A percentile compares a stretch with the other conserved stretches of the same genome.
phyloP scores from a whole-genome alignment of 257 asterid genomes.

The Ocimum tenuiflorum region DNA sequence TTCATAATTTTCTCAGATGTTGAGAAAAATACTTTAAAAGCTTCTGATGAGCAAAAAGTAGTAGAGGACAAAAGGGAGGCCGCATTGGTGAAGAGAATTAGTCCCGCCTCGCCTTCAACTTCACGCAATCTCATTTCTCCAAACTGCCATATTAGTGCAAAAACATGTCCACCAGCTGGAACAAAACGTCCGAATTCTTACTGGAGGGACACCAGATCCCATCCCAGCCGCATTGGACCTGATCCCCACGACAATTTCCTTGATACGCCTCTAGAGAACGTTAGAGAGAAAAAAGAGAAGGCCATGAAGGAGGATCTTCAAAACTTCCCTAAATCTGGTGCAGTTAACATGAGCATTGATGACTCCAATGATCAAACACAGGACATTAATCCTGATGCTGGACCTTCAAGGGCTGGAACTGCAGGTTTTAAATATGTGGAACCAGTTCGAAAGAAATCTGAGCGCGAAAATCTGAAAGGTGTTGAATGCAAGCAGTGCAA shows the following conservation, averaged over 20 bases:
- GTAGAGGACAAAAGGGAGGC: conserved; percentile 28
- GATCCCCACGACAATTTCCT: conserved; percentile 90
- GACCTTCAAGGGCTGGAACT: conserved; percentile 34
- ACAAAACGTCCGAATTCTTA: conserved; percentile 69
- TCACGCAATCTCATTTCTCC: conserved; percentile 34
- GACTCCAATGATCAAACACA: conserved; percentile 69
- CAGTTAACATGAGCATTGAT: conserved; percentile 25
- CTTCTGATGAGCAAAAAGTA: conserved; percentile 31
- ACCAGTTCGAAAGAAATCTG: conserved; percentile 74
- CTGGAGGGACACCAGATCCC: conserved; percentile 93
- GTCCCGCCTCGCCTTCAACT: conserved; percentile 39
- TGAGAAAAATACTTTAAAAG: conserved; percentile 28
- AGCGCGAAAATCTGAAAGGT: conserved; percentile 77
- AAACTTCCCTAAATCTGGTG: conserved; percentile 23
- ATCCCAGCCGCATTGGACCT: conserved; percentile 72
- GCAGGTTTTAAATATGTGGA: conserved; percentile 70
- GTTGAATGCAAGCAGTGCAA: conserved; percentile 92
- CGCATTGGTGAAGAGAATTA: conserved; percentile 29
- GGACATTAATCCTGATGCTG: conserved; percentile 44
- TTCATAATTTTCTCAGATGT: conserved; percentile 29
- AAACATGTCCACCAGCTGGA: conserved; percentile 58
- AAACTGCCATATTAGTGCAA: conserved; percentile 31
- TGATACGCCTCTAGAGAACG: conserved; percentile 76
- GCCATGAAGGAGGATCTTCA: conserved; percentile 37
- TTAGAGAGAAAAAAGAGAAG: conserved; percentile 46